These are phyloP conservation scores for Leonotis leonurus DNA, from an alignment of 257 asterid genomes.

Conservation along the genomic window DNA sequence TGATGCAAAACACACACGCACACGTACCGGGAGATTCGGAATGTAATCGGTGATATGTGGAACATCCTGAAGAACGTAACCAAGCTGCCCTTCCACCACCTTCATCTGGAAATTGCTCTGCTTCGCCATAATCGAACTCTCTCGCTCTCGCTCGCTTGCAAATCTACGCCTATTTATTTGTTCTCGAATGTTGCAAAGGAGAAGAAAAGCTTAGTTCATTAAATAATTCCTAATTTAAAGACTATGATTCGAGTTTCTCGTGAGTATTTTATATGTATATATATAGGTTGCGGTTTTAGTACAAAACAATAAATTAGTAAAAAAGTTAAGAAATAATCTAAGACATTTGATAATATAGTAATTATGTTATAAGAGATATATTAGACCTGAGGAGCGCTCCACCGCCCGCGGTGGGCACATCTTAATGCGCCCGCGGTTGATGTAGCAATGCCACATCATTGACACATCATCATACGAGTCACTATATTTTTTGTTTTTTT, in stretches of 20 bases:
- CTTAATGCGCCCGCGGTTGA: too few species aligned
- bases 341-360: too few species aligned
- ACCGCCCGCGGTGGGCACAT: too few species aligned
- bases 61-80: slow-evolving; percentile 63
- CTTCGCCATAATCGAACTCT: slow-evolving; percentile 20
- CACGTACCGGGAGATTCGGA: slow-evolving; percentile 45
- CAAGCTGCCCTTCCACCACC: slow-evolving; percentile 46
- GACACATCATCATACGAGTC: too few species aligned
- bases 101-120: slow-evolving; percentile 45
- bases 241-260: slow-evolving; percentile 1
- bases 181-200: slow-evolving; percentile 7
- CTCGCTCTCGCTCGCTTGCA: slow-evolving; percentile 3
- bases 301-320: too few species aligned
- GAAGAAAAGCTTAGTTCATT: not conserved
- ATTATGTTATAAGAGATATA: too few species aligned
- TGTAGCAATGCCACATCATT: too few species aligned
- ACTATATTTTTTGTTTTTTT: too few species aligned
- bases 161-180: slow-evolving; percentile 3
- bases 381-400: too few species aligned
- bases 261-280: not conserved
- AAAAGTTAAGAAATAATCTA: too few species aligned
- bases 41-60: slow-evolving; percentile 67
- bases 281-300: too few species aligned
- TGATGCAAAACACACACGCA: not conserved
- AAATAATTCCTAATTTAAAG: not conserved